These are phyloP conservation scores for Copromyces sp. DNA, from an alignment of 495 filamentous ascomycete species.

Conservation along the genomic window DNA sequence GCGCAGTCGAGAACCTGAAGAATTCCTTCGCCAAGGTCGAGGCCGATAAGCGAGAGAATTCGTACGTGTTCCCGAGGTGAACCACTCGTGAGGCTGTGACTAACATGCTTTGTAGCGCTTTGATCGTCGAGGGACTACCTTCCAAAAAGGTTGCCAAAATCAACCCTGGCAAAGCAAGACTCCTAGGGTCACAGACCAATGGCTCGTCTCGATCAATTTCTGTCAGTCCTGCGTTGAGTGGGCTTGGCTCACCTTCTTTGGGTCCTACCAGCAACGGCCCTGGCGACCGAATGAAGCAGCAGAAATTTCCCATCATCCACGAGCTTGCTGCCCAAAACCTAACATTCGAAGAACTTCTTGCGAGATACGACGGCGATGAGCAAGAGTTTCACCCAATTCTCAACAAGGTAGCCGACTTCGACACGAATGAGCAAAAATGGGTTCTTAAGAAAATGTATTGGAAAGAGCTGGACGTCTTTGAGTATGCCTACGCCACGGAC, in stretches of 20 bases:
- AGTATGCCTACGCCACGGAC: slow-evolving; percentile 55
- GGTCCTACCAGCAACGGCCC: slow-evolving; percentile 46
- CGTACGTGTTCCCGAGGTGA: slow-evolving; percentile 43
- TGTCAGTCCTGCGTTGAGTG: slow-evolving; percentile 50
- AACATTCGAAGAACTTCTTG: slow-evolving; percentile 46
- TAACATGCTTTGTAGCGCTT: slow-evolving; percentile 21
- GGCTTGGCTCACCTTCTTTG: slow-evolving; percentile 36
- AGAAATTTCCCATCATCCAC: slow-evolving; percentile 58
- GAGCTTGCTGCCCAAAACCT: slow-evolving; percentile 56
- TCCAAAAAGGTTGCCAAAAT: slow-evolving; percentile 21
- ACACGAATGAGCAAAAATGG: slow-evolving; percentile 48
- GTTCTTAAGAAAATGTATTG: slow-evolving; percentile 58
- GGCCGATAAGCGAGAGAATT: slow-evolving; percentile 38
- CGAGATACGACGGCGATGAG: slow-evolving; percentile 42
- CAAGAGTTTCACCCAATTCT: slow-evolving; percentile 47
- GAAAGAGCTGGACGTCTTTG: slow-evolving; percentile 77
- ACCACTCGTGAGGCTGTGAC: slow-evolving; percentile 6
- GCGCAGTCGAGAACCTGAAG: slow-evolving; percentile 19
- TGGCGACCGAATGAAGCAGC: slow-evolving; percentile 41
- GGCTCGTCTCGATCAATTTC: slow-evolving; percentile 49
- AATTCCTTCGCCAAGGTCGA: slow-evolving; percentile 26
- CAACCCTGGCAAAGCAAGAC: slow-evolving; percentile 25
- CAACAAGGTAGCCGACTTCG: slow-evolving; percentile 50
- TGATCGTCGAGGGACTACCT: slow-evolving; percentile 23
- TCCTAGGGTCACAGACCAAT: slow-evolving; percentile 36